Base-by-base conservation (phyloP, 768 basidiomycete genomes). In the Suillus placidus region DNA sequence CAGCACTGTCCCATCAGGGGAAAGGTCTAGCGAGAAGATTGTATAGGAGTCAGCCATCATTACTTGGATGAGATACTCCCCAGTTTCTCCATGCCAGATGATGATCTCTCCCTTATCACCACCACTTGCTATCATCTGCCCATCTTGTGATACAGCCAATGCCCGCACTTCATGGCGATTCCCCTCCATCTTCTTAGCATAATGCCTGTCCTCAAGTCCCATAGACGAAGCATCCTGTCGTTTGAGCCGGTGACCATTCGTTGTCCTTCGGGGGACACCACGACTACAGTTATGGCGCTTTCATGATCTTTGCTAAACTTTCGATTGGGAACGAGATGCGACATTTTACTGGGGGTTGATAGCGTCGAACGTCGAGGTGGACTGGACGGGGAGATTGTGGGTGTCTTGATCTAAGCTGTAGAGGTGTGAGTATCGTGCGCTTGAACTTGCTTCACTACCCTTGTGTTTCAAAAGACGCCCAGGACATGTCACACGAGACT, bases 61-160 rank as follows among this genome's bases (percentile, higher is more conserved):
- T 14, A 49, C 47, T 26, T 49, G 47, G 47, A 49, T 10, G 47
- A 49, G 23, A 49, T 49, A 26, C 47, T 49, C 47, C 6, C 23
- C 47, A 49, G 47, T 49, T 49, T 49, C 47, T 26, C 47, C 47
- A 23, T 49, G 47, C 47, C 47, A 49, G 47, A 49, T 49, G 12
- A 49, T 49, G 47, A 49, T 49, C 13, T 49, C 47, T 26, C 47
- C 47, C 47, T 14, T 14, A 12, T 26, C 23, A 3, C 47, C 23
- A 26, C 47, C 47, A 6, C 47, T 49, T 14, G 47, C 47, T 49
- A 49, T 49, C 47, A 49, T 23, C 13, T 23, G 47, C 6, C 47
- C 47, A 14, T 49, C 23, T 49, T 23, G 23, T 49, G 47, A 49
- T 26, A 49, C 47, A 23, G 47, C 47, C 1, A 49, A 49, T 26